Conservation (phyloP, 345 rosid genomes). For the Combretum micranthum region DNA sequence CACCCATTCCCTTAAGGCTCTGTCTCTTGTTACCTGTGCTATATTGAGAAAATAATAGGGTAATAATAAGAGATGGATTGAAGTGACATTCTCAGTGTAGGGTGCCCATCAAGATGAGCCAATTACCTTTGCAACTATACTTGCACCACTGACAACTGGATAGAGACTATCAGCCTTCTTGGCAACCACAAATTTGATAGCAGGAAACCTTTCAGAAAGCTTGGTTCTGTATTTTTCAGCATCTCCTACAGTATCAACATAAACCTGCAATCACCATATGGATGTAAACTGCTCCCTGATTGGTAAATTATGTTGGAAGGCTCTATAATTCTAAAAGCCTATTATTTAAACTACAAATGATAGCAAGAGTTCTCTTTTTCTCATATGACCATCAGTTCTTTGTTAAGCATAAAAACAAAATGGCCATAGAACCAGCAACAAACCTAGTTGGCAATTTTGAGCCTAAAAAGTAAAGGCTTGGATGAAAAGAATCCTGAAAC, state of each 20-base stretch:
- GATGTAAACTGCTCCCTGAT: too few species aligned
- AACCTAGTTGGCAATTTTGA: too few species aligned
- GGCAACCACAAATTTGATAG: slow-evolving; percentile 76
- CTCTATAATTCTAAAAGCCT: too few species aligned
- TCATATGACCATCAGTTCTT: too few species aligned
- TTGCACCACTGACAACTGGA: slow-evolving; percentile 95
- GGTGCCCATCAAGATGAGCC: not conserved
- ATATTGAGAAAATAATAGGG: slow-evolving; percentile 8
- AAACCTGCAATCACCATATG: slow-evolving; percentile 39
- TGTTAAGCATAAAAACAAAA: too few species aligned
- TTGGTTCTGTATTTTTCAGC: slow-evolving; percentile 75
- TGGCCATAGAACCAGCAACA: too few species aligned
- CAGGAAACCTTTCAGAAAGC: slow-evolving; percentile 71
- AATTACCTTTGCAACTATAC: slow-evolving; percentile 94
- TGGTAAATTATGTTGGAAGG: too few species aligned
- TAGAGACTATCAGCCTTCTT: slow-evolving; percentile 97
- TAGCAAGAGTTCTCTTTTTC: too few species aligned
- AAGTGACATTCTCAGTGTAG: not conserved
- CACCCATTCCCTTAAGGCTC: slow-evolving; percentile 76
- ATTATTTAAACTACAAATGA: too few species aligned
- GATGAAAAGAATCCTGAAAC: too few species aligned
- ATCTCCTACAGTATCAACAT: slow-evolving; percentile 91
- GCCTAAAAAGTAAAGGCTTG: too few species aligned
- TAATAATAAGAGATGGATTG: not conserved
- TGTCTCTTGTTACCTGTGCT: slow-evolving; percentile 80